Percentiles rank a stretch among this genome's conserved stretches.
Conservation (phyloP, 163 green algal species). For the Chlorella variabilis region DNA sequence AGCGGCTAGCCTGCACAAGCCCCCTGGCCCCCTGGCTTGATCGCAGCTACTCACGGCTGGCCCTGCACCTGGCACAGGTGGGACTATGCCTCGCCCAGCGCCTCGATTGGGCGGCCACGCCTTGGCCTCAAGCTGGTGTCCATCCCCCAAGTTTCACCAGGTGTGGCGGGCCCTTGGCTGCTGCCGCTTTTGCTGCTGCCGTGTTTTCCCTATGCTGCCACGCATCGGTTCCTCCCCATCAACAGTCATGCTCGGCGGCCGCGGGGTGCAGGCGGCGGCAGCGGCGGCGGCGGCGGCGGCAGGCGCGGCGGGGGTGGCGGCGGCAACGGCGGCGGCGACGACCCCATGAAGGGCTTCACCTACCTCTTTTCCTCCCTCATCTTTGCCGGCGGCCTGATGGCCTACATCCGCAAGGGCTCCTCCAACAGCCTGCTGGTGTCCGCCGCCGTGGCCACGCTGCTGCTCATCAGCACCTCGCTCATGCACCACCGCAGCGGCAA, state of each 20-base stretch:
- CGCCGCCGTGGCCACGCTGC: constrained; percentile 19
- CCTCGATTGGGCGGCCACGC: neutral
- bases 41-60: too few species aligned
- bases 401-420: constrained; percentile 31
- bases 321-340: constrained; percentile 22
- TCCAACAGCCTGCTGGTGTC: constrained; percentile 27
- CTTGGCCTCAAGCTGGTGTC: neutral
- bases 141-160: constrained; percentile 9
- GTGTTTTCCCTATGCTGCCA: too few species aligned
- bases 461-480: constrained; percentile 41
- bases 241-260: too few species aligned
- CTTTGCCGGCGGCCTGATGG: constrained; percentile 31
- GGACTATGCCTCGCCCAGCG: constrained; percentile 25
- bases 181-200: neutral
- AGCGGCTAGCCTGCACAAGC: neutral
- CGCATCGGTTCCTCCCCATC: too few species aligned
- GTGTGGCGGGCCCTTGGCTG: neutral
- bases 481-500: constrained; percentile 36
- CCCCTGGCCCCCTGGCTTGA: too few species aligned
- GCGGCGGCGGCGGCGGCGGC: constrained; percentile 15
- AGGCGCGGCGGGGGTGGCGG: neutral
- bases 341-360: constrained; percentile 41
- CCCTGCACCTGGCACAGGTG: too few species aligned
- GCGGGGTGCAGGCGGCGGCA: constrained; percentile 20
- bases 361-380: constrained; percentile 43